Conservation (phyloP, 495 filamentous ascomycete genomes). For the Aspergillus haitiensis region DNA sequence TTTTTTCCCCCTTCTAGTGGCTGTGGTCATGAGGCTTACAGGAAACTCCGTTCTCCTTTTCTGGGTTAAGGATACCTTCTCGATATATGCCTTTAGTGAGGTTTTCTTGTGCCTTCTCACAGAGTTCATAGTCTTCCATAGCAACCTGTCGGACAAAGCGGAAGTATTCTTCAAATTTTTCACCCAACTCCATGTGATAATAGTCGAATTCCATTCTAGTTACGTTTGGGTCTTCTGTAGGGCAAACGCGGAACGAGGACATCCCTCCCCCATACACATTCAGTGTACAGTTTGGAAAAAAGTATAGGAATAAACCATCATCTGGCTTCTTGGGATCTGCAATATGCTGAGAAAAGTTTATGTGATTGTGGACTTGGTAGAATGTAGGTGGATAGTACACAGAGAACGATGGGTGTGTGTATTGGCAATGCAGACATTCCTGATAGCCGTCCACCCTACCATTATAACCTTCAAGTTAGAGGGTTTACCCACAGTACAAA, state of each 20-base stretch:
- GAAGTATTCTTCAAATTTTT: constrained; percentile 60
- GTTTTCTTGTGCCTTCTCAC: constrained; percentile 59
- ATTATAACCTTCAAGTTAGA: no score
- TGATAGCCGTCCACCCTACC: constrained; percentile 61
- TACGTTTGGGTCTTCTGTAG: constrained; percentile 51
- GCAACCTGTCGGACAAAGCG: constrained; percentile 62
- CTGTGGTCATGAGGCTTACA: constrained; percentile 36
- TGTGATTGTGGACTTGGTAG: constrained; percentile 56
- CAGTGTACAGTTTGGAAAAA: constrained; percentile 62
- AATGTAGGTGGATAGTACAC: constrained; percentile 59
- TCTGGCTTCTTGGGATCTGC: constrained; percentile 56
- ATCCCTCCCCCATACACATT: constrained; percentile 64
- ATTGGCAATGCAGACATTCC: constrained; percentile 64
- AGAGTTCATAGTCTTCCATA: constrained; percentile 60
- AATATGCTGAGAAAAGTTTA: constrained; percentile 60
- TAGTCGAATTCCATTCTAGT: constrained; percentile 66
- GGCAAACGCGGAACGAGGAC: constrained; percentile 60
- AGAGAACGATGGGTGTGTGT: constrained; percentile 62
- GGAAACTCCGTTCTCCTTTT: constrained; percentile 58
- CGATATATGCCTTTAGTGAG: constrained; percentile 56
- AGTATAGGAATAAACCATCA: constrained; percentile 59
- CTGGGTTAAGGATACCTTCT: constrained; percentile 59
- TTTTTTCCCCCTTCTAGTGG: no score
- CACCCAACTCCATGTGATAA: constrained; percentile 53
- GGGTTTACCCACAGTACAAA: background rate